These are phyloP conservation scores for Termitomyces sp. DNA, from an alignment of 768 basidiomycete species.

Conservation along the genomic window DNA sequence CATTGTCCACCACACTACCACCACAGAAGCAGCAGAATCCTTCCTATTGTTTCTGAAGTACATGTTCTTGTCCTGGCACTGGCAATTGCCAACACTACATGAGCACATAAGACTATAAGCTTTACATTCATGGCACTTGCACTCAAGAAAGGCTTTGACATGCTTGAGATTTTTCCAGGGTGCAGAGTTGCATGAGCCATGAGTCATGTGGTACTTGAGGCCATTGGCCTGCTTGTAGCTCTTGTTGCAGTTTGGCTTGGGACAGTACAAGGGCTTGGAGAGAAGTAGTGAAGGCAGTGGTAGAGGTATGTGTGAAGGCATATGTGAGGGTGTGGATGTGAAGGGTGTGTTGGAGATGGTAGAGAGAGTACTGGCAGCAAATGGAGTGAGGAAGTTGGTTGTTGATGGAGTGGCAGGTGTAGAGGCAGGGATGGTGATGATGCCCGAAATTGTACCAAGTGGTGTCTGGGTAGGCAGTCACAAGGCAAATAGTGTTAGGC, in stretches of 20 bases:
- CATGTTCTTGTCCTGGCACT: slow-evolving; percentile 96
- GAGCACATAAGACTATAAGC: slow-evolving; percentile 8
- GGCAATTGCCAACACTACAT: slow-evolving; percentile 83
- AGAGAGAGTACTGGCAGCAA: not conserved
- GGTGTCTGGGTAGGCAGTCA: no score
- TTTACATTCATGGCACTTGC: slow-evolving; percentile 39
- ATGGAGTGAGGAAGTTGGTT: slow-evolving; percentile 12
- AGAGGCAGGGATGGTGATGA: slow-evolving; percentile 7
- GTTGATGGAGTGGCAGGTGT: slow-evolving; percentile 17
- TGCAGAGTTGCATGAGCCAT: slow-evolving; percentile 90
- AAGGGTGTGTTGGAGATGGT: slow-evolving; percentile 1
- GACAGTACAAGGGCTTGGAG: slow-evolving; percentile 88
- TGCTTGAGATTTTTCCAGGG: slow-evolving; percentile 82
- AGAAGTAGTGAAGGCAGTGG: slow-evolving; percentile 53
- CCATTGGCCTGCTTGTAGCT: slow-evolving; percentile 95
- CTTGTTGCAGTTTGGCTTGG: slow-evolving; percentile 94
- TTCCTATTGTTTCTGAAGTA: no score
- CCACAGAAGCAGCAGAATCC: no score
- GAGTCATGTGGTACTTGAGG: slow-evolving; percentile 91
- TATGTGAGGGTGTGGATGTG: slow-evolving; percentile 14
- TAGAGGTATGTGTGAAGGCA: slow-evolving; percentile 29
- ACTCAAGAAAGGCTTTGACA: slow-evolving; percentile 65
- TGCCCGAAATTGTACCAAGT: no score
- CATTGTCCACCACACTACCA: no score
- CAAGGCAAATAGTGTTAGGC: no score